phyloP scores from a whole-genome alignment of 176 grass and related monocot species.

The Oryza brachyantha region DNA sequence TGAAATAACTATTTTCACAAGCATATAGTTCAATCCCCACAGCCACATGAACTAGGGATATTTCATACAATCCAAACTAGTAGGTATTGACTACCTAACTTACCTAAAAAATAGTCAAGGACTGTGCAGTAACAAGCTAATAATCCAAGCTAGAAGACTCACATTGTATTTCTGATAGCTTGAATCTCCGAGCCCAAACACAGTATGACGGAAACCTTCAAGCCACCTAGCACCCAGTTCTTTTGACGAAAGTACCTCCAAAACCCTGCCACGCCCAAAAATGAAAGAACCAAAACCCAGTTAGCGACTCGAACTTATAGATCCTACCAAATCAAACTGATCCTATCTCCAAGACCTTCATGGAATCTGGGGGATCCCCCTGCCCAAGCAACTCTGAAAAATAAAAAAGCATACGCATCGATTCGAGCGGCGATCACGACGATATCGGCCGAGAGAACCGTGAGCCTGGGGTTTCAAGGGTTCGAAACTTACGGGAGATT shows the following conservation, averaged over 20 bases:
- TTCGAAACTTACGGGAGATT: conserved; percentile 51
- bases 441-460: background rate
- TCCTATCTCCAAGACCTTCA: conserved; percentile 53
- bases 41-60: background rate
- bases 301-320: background rate
- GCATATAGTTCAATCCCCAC: background rate
- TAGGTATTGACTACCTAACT: background rate
- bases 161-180: conserved; percentile 99
- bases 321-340: background rate
- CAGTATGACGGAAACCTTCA: conserved; percentile 56
- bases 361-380: conserved; percentile 82
- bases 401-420: background rate
- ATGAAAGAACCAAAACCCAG: background rate
- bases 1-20: background rate
- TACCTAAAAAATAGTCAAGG: background rate
- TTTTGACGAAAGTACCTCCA: conserved; percentile 72
- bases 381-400: conserved; percentile 63
- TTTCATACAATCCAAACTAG: background rate
- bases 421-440: background rate
- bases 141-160: background rate
- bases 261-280: conserved; percentile 43
- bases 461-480: background rate
- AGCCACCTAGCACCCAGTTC: conserved; percentile 59
- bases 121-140: background rate
- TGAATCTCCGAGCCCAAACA: conserved; percentile 93